Base-by-base conservation (phyloP, 257 asterid species). In the Forsythia suspensa region DNA sequence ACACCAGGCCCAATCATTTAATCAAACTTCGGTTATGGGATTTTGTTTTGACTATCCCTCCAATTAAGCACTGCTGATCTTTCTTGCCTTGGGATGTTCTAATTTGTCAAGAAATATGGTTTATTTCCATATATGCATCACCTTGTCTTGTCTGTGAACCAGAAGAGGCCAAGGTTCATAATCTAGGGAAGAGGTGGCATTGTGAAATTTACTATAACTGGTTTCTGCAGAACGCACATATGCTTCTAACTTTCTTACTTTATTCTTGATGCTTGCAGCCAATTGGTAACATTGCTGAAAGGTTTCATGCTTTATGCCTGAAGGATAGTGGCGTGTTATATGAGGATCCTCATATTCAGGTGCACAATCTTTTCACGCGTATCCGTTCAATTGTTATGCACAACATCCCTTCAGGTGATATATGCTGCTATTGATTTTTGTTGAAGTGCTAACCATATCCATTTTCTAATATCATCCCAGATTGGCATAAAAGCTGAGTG, bases 401-500 rank as follows among this genome's bases (percentile, higher is more conserved):
- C 41, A 61, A 71, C 63, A 15, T 37, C 16, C 16, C 44, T 71
- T 73, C 7, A 59, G 36, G 34, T 57, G 11, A 21, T 34, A 59
- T 36, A 24, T 57, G 73, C 46, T 73, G 67, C 5, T 73, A 59
- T 34, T 69, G 41, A 59, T 66, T 75, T 29, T 21, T 68, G 12
- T 8, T 82, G 75, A 71, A 71, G 51, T 82, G 55, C 37, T 75
- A 36, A 48, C 73, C 29, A n/a, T 59, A 6, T 59, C 36, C 67
- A 59, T 67, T 79, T 61, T 65, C 77, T 42, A 74, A 73, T 65
- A 65, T 77, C 66, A 72, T 84, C 76, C 76, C 86, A 94, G 97
- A 91, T 94, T 87, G 98, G 98, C 85, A 90, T 90, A 84, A 92
- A 94, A 89, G 93, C 97, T 29, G 98, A 94, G 72, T 94, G 98